Evolutionary conservation across 1,139 yeast species (phyloP), one percentile per base, ranked within the genome.

Genomic region (Yamadazyma buinensis): DNA sequence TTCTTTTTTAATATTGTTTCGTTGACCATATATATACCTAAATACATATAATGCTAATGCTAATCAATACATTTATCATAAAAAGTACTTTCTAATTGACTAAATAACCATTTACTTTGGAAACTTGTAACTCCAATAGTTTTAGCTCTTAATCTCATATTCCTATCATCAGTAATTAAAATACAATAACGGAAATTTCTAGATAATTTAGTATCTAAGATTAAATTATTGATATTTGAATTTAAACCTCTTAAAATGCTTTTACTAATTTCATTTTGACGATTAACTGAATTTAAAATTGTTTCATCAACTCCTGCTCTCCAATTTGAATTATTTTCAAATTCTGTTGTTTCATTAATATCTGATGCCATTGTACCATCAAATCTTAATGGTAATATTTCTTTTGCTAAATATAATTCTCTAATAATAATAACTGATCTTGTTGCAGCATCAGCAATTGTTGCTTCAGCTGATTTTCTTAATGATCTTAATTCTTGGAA

Each of bases 391-490:
- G 76, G 76, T 18, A 68, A 40, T 46, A 75, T 55, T 36, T 68
- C 76, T 41, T 72, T 66, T 30, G 83, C 80, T 20, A 71, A 56
- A 47, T 78, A 80, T 36, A 84, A 60, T 48, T 82, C 88, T 40
- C 90, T 66, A 22, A 83, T 72, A 6, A 83, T 80, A 13, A 83
- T 80, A 13, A 84, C 88, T 2, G 88, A 84, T 38, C 92, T 63
- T 0, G 92, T 83, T 1, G 92, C 92, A 2, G 90, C 84, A 53
- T 84, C 94, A 2, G 87, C 79, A 21, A 83, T 80, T 4, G 84
- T 76, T 5, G 82, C 83, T 51, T 84, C 94, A 15, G 79, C 74
- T 3, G 87, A 80, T 50, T 83, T 77, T 39, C 94, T 60, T 42
- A 84, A 59, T n/a, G 85, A 80, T 46, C 92, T 61, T 40, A 84